Conservation (phyloP, 2,329 filamentous ascomycete genomes). For the Pseudogymnoascus destructans region DNA sequence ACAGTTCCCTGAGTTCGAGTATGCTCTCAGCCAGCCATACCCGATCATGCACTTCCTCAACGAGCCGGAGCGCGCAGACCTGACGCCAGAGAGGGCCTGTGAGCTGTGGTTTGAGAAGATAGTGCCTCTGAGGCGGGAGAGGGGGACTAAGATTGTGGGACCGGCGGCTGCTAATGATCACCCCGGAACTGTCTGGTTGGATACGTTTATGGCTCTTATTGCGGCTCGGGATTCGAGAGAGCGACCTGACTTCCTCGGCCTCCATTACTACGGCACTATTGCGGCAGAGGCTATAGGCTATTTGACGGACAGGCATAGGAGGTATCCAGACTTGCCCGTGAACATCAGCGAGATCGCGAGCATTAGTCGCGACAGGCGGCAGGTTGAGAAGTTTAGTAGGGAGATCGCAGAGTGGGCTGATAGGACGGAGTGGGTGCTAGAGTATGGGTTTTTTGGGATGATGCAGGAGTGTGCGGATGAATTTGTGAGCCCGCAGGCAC, state of each 20-base stretch:
- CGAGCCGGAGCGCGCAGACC: conserved; percentile 31
- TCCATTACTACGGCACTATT: conserved; percentile 33
- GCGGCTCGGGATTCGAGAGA: conserved; percentile 26
- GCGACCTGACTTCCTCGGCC: conserved; percentile 31
- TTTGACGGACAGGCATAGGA: conserved; percentile 27
- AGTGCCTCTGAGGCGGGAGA: conserved; percentile 26
- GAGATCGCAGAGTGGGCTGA: conserved; percentile 33
- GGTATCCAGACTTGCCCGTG: conserved; percentile 27
- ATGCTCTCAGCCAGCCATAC: conserved; percentile 15
- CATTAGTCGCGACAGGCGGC: conserved; percentile 27
- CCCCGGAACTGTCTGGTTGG: conserved; percentile 30
- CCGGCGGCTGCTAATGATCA: conserved; percentile 30
- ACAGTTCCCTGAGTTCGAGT: conserved; percentile 21
- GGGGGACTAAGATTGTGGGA: conserved; percentile 28
- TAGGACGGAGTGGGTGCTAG: conserved; percentile 29
- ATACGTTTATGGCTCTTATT: conserved; percentile 30
- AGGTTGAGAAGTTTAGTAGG: conserved; percentile 30
- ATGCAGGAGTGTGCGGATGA: conserved; percentile 31
- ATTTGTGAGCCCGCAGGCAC: conserved; percentile 34
- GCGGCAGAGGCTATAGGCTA: conserved; percentile 27
- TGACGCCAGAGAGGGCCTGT: conserved; percentile 27
- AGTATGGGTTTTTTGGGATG: conserved; percentile 34
- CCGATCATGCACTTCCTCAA: conserved; percentile 34
- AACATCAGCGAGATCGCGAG: conserved; percentile 32
- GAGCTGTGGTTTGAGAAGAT: conserved; percentile 29